Evolutionary conservation across 768 basidiomycete species (phyloP).

Genomic region (Macrolepiota fuliginosa): DNA sequence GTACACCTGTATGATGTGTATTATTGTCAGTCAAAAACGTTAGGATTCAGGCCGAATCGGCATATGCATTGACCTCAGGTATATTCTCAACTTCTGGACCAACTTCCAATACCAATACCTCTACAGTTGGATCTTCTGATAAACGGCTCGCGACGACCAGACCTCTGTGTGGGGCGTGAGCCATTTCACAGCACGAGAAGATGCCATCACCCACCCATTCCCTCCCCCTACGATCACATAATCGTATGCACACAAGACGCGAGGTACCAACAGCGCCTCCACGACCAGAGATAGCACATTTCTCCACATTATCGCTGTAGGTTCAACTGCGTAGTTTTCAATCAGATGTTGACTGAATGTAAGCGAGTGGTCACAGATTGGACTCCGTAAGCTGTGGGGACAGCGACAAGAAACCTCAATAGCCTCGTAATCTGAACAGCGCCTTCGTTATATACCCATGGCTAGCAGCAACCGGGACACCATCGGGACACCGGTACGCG

Average conservation of each 20-base stretch:
- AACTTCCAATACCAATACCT: slow-evolving; percentile 35
- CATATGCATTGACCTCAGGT: slow-evolving; percentile 24
- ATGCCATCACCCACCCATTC: slow-evolving; percentile 22
- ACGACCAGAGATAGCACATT: background rate
- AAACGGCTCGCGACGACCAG: slow-evolving; percentile 34
- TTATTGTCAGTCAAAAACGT: background rate
- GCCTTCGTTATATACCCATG: background rate
- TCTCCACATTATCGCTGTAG: background rate
- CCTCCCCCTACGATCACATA: slow-evolving; percentile 35
- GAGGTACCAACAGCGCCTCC: background rate
- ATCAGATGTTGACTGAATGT: too few relatives aligned
- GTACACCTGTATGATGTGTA: slow-evolving; percentile 21
- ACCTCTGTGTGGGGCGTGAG: slow-evolving; percentile 20
- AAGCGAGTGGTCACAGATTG: too few relatives aligned
- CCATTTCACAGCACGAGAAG: background rate
- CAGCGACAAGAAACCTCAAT: background rate
- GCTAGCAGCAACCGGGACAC: background rate
- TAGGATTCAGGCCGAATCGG: background rate
- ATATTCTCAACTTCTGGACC: slow-evolving; percentile 34
- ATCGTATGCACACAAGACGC: slow-evolving; percentile 20
- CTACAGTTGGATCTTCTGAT: slow-evolving; percentile 26
- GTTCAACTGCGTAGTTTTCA: too few relatives aligned
- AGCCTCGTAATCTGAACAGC: background rate
- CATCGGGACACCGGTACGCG: background rate
- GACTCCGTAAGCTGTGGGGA: background rate